Evolutionary conservation across 1,139 yeast genomes (phyloP).

Genomic region (Blastobotrys indianensis): DNA sequence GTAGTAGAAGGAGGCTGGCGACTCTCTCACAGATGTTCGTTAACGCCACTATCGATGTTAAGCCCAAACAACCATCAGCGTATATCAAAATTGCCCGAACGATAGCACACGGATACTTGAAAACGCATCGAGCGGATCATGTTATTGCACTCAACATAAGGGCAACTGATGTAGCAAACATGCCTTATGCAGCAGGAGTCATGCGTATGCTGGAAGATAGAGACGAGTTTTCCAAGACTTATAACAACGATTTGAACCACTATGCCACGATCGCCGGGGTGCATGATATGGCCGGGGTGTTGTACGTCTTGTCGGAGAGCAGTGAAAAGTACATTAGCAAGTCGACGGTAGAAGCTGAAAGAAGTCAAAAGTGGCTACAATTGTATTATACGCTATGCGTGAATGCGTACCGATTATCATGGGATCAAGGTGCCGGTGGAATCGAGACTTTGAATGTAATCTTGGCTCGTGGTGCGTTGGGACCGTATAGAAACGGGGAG

Average conservation of each 20-base stretch:
- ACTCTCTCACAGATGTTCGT: slow-evolving; percentile 3
- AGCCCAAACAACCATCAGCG: too few relatives aligned
- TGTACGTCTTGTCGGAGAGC: not conserved
- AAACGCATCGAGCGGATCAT: too few relatives aligned
- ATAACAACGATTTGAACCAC: not conserved
- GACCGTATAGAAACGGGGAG: not conserved
- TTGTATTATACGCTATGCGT: slow-evolving; percentile 1
- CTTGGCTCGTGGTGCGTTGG: slow-evolving; percentile 1
- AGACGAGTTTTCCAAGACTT: slow-evolving; percentile 3
- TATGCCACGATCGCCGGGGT: not conserved
- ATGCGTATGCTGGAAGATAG: slow-evolving; percentile 4
- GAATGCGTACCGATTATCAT: slow-evolving; percentile 7
- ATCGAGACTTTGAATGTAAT: slow-evolving; percentile 5
- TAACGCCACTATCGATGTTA: not conserved
- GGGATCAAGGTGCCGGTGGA: slow-evolving; percentile 13
- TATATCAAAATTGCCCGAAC: too few relatives aligned
- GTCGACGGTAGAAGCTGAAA: not conserved
- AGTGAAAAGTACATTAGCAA: not conserved
- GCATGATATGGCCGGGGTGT: not conserved
- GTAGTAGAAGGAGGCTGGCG: not conserved
- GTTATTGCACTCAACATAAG: too few relatives aligned
- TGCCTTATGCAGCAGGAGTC: not conserved
- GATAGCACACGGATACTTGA: too few relatives aligned
- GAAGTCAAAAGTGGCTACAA: not conserved
- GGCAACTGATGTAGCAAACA: too few relatives aligned